These are phyloP conservation scores for Arabidopsis thaliana DNA, from an alignment of 345 rosid species.

Conservation along the genomic window DNA sequence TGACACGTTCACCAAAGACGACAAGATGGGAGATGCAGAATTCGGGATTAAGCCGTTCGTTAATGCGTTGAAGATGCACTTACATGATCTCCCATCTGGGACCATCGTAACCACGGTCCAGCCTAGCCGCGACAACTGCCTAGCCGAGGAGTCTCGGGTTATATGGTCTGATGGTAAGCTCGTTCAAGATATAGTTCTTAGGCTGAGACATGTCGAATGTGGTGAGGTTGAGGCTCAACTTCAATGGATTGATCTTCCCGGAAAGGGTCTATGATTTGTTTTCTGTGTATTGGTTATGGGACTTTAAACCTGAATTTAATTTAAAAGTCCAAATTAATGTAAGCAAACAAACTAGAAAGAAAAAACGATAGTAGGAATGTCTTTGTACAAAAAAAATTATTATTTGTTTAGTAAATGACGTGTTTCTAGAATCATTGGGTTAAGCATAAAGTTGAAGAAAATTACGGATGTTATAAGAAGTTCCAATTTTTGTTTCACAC, in stretches of 20 bases:
- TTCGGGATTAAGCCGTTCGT: constrained; percentile 59
- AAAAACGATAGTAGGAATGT: neutral
- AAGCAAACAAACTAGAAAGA: neutral
- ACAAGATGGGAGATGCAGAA: constrained; percentile 92
- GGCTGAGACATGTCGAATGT: constrained; percentile 78
- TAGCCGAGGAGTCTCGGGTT: constrained; percentile 64
- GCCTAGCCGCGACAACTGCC: constrained; percentile 69
- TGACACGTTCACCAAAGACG: constrained; percentile 84
- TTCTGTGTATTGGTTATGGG: neutral
- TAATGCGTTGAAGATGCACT: constrained; percentile 64
- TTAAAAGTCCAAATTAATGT: neutral
- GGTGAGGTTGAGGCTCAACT: constrained; percentile 83
- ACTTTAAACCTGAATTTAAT: neutral
- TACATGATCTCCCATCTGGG: constrained; percentile 57
- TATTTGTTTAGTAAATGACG: neutral
- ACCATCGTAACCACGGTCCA: constrained; percentile 56
- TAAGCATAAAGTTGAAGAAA: neutral
- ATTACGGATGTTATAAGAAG: neutral
- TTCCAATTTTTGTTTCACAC: neutral
- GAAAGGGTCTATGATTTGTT: constrained; percentile 51
- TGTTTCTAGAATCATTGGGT: neutral
- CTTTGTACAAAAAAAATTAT: neutral
- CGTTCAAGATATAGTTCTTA: constrained; percentile 65
- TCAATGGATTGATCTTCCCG: constrained; percentile 83
- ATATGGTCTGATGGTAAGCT: constrained; percentile 55